A percentile compares a stretch with the other conserved stretches of the same genome.
Conservation (phyloP, 768 basidiomycete species). For the Lactarius tabidus region DNA sequence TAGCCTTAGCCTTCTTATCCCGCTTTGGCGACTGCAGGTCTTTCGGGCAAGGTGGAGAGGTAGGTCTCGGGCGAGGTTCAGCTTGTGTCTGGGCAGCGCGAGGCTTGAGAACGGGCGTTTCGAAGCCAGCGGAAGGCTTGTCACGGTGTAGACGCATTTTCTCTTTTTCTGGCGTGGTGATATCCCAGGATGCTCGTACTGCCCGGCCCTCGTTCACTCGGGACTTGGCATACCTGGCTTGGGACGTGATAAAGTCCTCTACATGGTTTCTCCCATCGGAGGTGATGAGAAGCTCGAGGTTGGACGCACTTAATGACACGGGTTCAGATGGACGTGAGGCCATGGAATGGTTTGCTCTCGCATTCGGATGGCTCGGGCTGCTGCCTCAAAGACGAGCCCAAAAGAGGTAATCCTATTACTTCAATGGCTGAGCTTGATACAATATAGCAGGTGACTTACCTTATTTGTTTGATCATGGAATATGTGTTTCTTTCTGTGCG, state of each 20-base stretch:
- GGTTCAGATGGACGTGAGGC: neutral
- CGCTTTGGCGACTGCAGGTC: neutral
- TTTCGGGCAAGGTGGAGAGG: neutral
- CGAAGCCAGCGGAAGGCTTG: slow-evolving; percentile 19
- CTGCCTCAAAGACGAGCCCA: neutral
- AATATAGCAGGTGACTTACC: neutral
- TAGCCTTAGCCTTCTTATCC: neutral
- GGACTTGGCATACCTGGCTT: slow-evolving; percentile 40
- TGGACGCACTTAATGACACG: slow-evolving; percentile 1
- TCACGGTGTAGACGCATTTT: slow-evolving; percentile 11
- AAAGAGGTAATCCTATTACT: slow-evolving; percentile 42
- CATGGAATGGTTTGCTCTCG: neutral
- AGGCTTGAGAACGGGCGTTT: slow-evolving; percentile 28
- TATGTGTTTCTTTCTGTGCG: no score
- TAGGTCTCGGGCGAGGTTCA: neutral
- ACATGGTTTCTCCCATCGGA: slow-evolving; percentile 43
- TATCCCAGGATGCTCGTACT: slow-evolving; percentile 27
- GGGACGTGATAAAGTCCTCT: slow-evolving; percentile 46
- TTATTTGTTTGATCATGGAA: neutral
- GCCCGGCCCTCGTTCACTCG: slow-evolving; percentile 42
- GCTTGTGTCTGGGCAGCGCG: slow-evolving; percentile 10
- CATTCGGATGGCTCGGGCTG: neutral
- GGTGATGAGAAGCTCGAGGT: slow-evolving; percentile 25
- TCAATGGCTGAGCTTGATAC: neutral
- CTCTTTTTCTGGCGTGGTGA: neutral